phyloP scores from a whole-genome alignment of 2,329 filamentous ascomycete genomes.

The Phialophora tarda region DNA sequence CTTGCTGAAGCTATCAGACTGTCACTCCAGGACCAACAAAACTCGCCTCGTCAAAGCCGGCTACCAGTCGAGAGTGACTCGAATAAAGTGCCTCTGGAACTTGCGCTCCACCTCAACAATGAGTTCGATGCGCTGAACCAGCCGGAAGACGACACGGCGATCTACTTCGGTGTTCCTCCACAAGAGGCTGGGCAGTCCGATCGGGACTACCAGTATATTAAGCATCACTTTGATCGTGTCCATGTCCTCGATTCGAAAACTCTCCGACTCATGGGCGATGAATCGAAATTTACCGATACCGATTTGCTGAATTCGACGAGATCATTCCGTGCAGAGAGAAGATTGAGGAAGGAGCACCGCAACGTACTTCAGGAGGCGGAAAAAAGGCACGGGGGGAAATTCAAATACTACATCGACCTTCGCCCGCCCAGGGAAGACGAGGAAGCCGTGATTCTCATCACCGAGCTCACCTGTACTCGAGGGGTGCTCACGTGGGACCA shows the following conservation, averaged over 20 bases:
- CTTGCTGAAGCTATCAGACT: constrained; percentile 18
- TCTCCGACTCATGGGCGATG: constrained; percentile 41
- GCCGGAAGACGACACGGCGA: constrained; percentile 46
- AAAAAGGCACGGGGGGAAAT: constrained; percentile 21
- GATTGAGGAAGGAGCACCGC: constrained; percentile 23
- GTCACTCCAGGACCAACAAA: constrained; percentile 19
- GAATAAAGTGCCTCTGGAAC: background rate
- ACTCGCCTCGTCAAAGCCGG: background rate
- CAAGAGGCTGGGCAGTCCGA: constrained; percentile 30
- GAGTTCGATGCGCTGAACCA: constrained; percentile 34
- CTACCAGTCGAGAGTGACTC: background rate
- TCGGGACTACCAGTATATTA: constrained; percentile 31
- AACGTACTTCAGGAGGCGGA: constrained; percentile 23
- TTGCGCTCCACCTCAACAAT: constrained; percentile 35
- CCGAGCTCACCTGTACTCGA: constrained; percentile 63
- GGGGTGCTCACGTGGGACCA: constrained; percentile 63
- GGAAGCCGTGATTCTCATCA: constrained; percentile 64
- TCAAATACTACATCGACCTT: constrained; percentile 67
- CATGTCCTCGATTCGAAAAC: constrained; percentile 46
- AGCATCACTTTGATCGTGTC: constrained; percentile 39
- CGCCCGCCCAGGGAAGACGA: constrained; percentile 68
- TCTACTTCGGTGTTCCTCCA: constrained; percentile 46
- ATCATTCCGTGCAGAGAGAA: constrained; percentile 38
- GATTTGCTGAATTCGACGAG: constrained; percentile 42
- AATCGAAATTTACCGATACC: constrained; percentile 40